Evolutionary conservation across 2,329 filamentous ascomycete genomes (phyloP).

Genomic region (Ceratocystis diversiconidia): DNA sequence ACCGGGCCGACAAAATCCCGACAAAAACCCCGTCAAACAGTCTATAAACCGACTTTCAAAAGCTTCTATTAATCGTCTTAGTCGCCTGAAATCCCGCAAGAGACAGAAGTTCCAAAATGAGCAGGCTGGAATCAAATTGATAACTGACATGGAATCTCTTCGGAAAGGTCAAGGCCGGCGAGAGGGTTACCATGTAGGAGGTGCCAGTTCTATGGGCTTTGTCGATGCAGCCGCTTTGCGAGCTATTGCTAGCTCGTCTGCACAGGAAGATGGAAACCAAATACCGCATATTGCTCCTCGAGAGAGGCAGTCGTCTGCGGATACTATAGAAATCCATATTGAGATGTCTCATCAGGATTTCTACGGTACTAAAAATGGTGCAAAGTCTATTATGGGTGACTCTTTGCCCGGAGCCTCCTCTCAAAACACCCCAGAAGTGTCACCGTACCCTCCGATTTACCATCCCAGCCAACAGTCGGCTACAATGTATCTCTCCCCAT

Average conservation of each 20-base stretch:
- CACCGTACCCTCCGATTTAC: slow-evolving; percentile 17
- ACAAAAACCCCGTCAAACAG: background rate
- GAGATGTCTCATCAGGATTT: slow-evolving; percentile 41
- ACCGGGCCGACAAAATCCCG: background rate
- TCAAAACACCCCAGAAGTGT: background rate
- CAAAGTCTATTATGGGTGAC: slow-evolving; percentile 31
- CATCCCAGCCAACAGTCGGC: slow-evolving; percentile 7
- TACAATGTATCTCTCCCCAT: background rate
- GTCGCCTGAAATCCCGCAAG: slow-evolving; percentile 41
- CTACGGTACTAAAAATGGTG: slow-evolving; percentile 26
- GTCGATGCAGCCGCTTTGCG: slow-evolving; percentile 45
- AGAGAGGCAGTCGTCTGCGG: slow-evolving; percentile 41
- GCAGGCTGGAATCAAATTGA: slow-evolving; percentile 50
- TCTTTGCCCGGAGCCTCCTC: slow-evolving; percentile 26
- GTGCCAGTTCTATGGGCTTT: slow-evolving; percentile 32
- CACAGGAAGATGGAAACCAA: slow-evolving; percentile 29
- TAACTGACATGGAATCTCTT: slow-evolving; percentile 51
- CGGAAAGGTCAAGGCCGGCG: slow-evolving; percentile 22
- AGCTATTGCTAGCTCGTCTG: slow-evolving; percentile 43
- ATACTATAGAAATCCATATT: slow-evolving; percentile 54
- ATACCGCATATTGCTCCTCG: slow-evolving; percentile 31
- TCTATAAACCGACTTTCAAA: slow-evolving; percentile 21
- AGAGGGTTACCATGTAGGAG: slow-evolving; percentile 15
- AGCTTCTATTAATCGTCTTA: slow-evolving; percentile 29
- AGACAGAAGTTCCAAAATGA: slow-evolving; percentile 47